Percentiles rank a stretch among this genome's conserved stretches.
These are phyloP conservation scores for Monascus ruber DNA, from an alignment of 2,329 filamentous ascomycete species.

Conservation along the genomic window DNA sequence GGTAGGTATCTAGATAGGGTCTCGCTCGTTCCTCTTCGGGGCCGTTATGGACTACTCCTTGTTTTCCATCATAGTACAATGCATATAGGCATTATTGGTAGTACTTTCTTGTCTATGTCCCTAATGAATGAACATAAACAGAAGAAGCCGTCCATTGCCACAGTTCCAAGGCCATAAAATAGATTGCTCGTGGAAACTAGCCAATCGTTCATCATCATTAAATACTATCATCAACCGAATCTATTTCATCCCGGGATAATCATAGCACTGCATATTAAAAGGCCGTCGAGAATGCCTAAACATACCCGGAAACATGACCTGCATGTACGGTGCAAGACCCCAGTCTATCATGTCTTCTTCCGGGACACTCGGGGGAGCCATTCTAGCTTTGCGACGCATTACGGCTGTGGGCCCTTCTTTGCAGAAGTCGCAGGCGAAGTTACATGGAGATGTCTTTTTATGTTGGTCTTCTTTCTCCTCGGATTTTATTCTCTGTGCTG, in stretches of 20 bases:
- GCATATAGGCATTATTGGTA: no score
- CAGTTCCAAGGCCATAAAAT: not conserved
- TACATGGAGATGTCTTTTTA: slow-evolving; percentile 41
- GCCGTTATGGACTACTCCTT: no score
- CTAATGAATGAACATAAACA: no score
- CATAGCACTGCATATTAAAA: not conserved
- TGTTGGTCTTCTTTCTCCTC: no score
- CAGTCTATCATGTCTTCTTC: slow-evolving; percentile 4
- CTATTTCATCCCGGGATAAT: not conserved
- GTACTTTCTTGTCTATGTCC: no score
- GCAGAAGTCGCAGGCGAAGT: slow-evolving; percentile 69
- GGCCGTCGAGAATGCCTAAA: not conserved
- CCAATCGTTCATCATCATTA: not conserved
- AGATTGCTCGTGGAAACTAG: not conserved
- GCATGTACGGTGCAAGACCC: slow-evolving; percentile 5
- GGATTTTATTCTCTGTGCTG: no score
- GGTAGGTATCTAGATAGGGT: no score
- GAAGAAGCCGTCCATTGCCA: no score
- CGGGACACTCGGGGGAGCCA: slow-evolving; percentile 11
- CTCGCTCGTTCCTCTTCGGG: no score
- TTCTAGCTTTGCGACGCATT: slow-evolving; percentile 42
- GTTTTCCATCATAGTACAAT: no score
- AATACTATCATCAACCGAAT: not conserved
- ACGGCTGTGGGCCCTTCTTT: slow-evolving; percentile 52
- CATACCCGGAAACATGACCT: slow-evolving; percentile 7